Percentiles rank a stretch among this genome's conserved stretches.
Conservation (phyloP, 257 asterid genomes). For the Anisodus acutangulus region DNA sequence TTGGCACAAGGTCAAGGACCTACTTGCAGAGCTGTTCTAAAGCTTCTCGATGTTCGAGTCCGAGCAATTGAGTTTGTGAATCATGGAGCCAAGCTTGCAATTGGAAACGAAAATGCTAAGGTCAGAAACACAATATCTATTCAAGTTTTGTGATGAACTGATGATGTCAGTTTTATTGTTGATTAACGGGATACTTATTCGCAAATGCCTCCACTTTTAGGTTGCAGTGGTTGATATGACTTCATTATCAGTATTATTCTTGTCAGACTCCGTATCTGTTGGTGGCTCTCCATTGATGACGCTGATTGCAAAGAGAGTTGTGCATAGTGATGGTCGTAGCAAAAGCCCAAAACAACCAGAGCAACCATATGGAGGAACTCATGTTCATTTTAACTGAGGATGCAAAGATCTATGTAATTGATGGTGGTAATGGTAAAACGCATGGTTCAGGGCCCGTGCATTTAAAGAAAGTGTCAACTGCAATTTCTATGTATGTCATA, state of each 20-base stretch:
- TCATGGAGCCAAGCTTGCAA: conserved; percentile 65
- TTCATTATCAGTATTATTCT: conserved; percentile 62
- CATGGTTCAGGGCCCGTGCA: conserved; percentile 58
- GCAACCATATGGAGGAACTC: conserved; percentile 46
- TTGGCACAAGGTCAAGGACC: conserved; percentile 66
- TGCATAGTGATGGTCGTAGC: conserved; percentile 40
- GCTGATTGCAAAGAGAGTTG: conserved; percentile 48
- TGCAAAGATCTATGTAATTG: conserved; percentile 58
- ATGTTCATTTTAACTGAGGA: conserved; percentile 66
- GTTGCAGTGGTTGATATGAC: conserved; percentile 75
- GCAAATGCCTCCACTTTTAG: conserved; percentile 55
- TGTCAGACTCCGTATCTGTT: conserved; percentile 53
- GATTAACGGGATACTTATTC: conserved; percentile 15
- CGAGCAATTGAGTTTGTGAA: conserved; percentile 61
- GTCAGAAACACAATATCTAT: conserved; percentile 45
- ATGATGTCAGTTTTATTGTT: not conserved
- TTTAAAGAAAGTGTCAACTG: conserved; percentile 63
- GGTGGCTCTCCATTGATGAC: conserved; percentile 54
- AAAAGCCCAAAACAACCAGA: conserved; percentile 49
- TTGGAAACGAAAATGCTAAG: conserved; percentile 72
- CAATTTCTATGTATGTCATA: conserved; percentile 75
- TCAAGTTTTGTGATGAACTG: not conserved
- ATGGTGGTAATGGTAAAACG: conserved; percentile 56
- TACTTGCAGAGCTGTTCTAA: conserved; percentile 66
- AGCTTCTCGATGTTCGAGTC: conserved; percentile 63